A percentile compares a stretch with the other conserved stretches of the same genome.
Conservation (phyloP, 2,329 filamentous ascomycete species). For the Aspergillus thermomutatus region DNA sequence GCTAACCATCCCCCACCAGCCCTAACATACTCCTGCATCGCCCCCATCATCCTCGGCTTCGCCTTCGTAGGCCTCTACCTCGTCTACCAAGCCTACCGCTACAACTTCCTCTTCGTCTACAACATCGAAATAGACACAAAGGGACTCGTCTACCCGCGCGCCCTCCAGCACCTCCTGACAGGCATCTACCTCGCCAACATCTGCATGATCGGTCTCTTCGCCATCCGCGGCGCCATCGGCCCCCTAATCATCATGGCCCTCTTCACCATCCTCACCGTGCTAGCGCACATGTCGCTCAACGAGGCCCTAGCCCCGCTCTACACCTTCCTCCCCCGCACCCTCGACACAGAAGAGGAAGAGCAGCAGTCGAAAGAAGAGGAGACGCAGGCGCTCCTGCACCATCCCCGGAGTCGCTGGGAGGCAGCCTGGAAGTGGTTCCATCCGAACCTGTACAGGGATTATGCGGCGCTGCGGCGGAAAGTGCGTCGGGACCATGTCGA, state of each 20-base stretch:
- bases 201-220: slow-evolving; percentile 82
- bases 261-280: slow-evolving; percentile 68
- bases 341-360: slow-evolving; percentile 54
- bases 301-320: slow-evolving; percentile 43
- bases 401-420: slow-evolving; percentile 9
- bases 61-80: slow-evolving; percentile 72
- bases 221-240: slow-evolving; percentile 59
- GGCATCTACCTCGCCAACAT: slow-evolving; percentile 81
- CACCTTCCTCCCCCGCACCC: slow-evolving; percentile 69
- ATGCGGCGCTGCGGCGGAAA: slow-evolving; percentile 65
- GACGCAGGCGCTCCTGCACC: slow-evolving; percentile 7
- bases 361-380: slow-evolving; percentile 37
- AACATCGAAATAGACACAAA: slow-evolving; percentile 81
- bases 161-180: slow-evolving; percentile 77
- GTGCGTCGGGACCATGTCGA: slow-evolving; percentile 58
- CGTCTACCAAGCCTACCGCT: slow-evolving; percentile 84
- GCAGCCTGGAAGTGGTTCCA: slow-evolving; percentile 52
- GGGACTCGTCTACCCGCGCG: slow-evolving; percentile 81
- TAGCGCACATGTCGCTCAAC: slow-evolving; percentile 64
- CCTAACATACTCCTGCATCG: slow-evolving; percentile 82
- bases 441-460: slow-evolving; percentile 73
- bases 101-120: slow-evolving; percentile 85
- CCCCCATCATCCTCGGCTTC: slow-evolving; percentile 78
- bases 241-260: slow-evolving; percentile 73
- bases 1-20: slow-evolving; percentile 46